Conservation (phyloP, 2,329 filamentous ascomycete species). For the Akanthomyces dipterigenus region DNA sequence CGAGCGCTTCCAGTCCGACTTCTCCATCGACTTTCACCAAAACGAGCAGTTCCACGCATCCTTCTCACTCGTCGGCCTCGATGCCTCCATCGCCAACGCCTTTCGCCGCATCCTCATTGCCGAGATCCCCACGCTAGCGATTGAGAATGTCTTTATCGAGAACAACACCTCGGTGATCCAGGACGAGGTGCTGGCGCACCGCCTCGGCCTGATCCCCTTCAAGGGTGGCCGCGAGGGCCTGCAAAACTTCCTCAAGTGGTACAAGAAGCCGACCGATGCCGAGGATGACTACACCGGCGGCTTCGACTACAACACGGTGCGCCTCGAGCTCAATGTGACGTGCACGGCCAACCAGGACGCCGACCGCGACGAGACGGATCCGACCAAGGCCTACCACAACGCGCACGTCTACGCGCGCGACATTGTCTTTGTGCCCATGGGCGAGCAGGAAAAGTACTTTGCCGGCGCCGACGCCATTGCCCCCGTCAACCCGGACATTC, state of each 20-base stretch:
- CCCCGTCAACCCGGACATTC: conserved; percentile 82
- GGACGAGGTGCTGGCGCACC: conserved; percentile 89
- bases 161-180: conserved; percentile 98
- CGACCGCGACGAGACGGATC: conserved; percentile 66
- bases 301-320: conserved; percentile 81
- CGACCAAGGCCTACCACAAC: conserved; percentile 76
- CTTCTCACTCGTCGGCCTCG: conserved; percentile 87
- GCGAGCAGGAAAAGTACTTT: conserved; percentile 65
- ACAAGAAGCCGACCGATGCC: conserved; percentile 59
- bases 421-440: conserved; percentile 69
- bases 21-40: conserved; percentile 76
- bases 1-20: conserved; percentile 61
- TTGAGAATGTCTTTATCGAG: conserved; percentile 86
- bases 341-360: conserved; percentile 76
- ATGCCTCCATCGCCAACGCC: conserved; percentile 91
- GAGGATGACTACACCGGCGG: conserved; percentile 54
- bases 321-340: conserved; percentile 67
- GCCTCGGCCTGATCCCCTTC: conserved; percentile 85
- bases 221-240: conserved; percentile 72
- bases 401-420: conserved; percentile 76
- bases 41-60: conserved; percentile 70
- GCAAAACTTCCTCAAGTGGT: conserved; percentile 73
- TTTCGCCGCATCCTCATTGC: conserved; percentile 93
- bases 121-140: conserved; percentile 89
- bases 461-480: conserved; percentile 60